These are phyloP conservation scores for Dichotomopilus funicola DNA, from an alignment of 2,329 filamentous ascomycete genomes.

Conservation along the genomic window DNA sequence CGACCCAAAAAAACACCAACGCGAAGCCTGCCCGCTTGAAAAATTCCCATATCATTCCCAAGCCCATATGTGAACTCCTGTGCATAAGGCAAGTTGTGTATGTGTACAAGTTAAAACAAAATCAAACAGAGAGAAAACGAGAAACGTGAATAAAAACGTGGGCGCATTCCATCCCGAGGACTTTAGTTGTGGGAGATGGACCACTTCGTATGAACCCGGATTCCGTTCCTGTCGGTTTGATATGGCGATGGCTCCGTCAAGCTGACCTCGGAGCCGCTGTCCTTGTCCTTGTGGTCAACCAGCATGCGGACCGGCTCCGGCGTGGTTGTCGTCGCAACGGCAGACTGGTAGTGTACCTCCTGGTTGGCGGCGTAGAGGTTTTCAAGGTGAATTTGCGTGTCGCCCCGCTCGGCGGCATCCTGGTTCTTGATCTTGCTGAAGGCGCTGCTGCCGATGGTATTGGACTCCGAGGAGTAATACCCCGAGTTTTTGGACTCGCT, in stretches of 20 bases:
- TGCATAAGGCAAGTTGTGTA: no score
- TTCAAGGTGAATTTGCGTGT: constrained; percentile 12
- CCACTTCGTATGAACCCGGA: constrained; percentile 19
- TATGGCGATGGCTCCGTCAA: constrained; percentile 3
- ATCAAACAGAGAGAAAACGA: not conserved
- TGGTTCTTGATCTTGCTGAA: constrained; percentile 14
- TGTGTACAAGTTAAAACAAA: not conserved
- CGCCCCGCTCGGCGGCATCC: not conserved
- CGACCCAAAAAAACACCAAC: no score
- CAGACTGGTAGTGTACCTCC: constrained; percentile 14
- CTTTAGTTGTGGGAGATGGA: constrained; percentile 13
- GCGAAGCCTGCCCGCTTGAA: no score
- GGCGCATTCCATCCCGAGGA: not conserved
- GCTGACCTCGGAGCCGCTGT: constrained; percentile 15
- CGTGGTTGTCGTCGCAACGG: not conserved
- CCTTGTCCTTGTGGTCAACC: constrained; percentile 1
- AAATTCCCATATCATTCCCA: no score
- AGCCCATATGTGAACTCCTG: no score
- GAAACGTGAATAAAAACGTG: not conserved
- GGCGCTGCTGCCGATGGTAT: constrained; percentile 4
- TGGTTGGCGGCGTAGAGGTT: constrained; percentile 17
- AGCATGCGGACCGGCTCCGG: not conserved
- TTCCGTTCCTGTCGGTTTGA: constrained; percentile 1
- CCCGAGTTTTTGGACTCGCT: constrained; percentile 13
- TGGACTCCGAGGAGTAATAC: constrained; percentile 6